Evolutionary conservation across 768 basidiomycete genomes (phyloP).

Genomic region (Amylocystis lapponica): DNA sequence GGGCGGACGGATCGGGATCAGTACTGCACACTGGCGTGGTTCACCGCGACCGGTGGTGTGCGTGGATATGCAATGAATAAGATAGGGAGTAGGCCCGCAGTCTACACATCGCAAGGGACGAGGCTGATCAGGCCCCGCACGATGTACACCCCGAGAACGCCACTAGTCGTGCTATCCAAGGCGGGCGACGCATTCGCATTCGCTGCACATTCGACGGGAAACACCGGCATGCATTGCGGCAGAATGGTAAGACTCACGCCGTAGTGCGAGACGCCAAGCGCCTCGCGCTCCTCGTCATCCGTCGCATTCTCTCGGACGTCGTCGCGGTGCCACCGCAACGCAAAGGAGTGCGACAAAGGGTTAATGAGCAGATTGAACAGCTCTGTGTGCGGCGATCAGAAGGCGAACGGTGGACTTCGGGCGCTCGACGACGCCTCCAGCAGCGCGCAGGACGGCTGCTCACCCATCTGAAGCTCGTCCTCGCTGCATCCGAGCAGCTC

Average conservation of each 20-base stretch:
- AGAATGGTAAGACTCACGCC: slow-evolving; percentile 45
- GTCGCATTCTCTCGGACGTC: slow-evolving; percentile 58
- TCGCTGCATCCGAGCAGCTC: slow-evolving; percentile 51
- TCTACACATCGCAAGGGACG: no score
- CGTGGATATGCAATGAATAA: no score
- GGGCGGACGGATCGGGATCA: neutral
- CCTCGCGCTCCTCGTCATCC: slow-evolving; percentile 51
- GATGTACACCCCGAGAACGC: neutral
- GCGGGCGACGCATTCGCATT: neutral
- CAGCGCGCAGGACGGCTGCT: slow-evolving; percentile 12
- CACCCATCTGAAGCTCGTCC: slow-evolving; percentile 69
- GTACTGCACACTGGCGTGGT: neutral
- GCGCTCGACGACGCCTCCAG: neutral
- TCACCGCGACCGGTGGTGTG: no score
- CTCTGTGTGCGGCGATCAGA: slow-evolving; percentile 33
- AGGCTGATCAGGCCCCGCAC: no score
- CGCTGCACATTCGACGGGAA: neutral
- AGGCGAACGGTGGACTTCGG: neutral
- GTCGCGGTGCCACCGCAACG: slow-evolving; percentile 77
- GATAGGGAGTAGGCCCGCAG: no score
- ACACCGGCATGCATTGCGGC: neutral
- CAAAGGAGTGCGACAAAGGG: slow-evolving; percentile 57
- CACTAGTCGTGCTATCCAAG: neutral
- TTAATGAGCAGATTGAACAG: slow-evolving; percentile 75
- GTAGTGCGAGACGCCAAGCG: slow-evolving; percentile 54